Evolutionary conservation across 805 yeast genomes (phyloP).

Genomic region (Wilhelminamyces savonicus): DNA sequence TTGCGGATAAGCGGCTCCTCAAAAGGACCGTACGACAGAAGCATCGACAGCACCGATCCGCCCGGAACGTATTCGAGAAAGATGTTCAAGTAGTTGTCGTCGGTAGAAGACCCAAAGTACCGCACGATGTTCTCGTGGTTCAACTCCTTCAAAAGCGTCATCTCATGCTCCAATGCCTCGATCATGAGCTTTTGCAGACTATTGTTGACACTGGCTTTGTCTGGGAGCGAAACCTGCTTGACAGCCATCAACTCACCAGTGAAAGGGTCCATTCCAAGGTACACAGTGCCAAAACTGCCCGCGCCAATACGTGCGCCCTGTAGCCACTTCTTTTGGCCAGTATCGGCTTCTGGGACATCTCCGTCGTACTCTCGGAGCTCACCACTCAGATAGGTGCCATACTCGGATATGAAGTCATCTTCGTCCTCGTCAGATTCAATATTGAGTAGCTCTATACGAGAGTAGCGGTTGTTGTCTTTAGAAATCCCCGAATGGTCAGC

Average conservation of each 20-base stretch:
- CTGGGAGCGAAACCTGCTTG: conserved; percentile 77
- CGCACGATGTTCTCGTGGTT: conserved; percentile 92
- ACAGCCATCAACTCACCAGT: conserved; percentile 98
- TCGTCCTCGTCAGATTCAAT: too few relatives aligned
- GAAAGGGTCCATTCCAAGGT: conserved; percentile 81
- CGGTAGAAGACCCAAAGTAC: conserved; percentile 82
- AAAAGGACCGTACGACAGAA: conserved; percentile 69
- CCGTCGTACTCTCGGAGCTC: too few relatives aligned
- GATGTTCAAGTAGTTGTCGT: conserved; percentile 65
- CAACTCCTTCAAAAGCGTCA: conserved; percentile 66
- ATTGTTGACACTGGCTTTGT: conserved; percentile 24
- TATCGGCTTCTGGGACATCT: neutral
- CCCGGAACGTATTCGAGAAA: conserved; percentile 47
- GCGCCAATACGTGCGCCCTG: conserved; percentile 91
- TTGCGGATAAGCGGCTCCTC: conserved; percentile 70
- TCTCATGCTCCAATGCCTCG: conserved; percentile 78
- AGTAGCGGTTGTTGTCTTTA: conserved; percentile 11
- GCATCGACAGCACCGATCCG: conserved; percentile 42
- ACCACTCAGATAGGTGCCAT: conserved; percentile 22
- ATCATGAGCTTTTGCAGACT: conserved; percentile 47
- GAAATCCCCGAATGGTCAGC: conserved; percentile 8
- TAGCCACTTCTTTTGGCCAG: conserved; percentile 78
- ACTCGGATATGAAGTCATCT: neutral
- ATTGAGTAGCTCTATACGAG: conserved; percentile 33
- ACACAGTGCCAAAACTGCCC: conserved; percentile 93